A percentile compares a stretch with the other conserved stretches of the same genome.
Conservation (phyloP, 1,284 basidiomycete species). For the Cryptococcus sp. region DNA sequence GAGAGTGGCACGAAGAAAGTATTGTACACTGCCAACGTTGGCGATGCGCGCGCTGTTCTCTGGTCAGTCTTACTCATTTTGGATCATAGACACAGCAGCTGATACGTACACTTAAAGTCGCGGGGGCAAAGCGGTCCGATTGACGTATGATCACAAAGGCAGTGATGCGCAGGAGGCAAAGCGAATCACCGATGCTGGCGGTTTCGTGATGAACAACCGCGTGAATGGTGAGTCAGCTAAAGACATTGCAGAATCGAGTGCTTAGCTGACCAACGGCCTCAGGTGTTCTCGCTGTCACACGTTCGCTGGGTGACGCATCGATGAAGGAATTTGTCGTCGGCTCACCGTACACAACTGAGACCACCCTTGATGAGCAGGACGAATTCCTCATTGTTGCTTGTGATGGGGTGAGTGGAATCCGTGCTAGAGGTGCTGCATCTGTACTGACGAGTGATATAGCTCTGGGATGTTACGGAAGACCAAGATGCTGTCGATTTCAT, state of each 20-base stretch:
- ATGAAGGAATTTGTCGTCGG: constrained; percentile 99
- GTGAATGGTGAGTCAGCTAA: constrained; percentile 69
- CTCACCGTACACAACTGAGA: constrained; percentile 96
- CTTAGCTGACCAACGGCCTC: not conserved
- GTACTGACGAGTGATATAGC: constrained; percentile 56
- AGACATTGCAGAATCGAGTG: not conserved
- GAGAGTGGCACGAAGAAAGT: constrained; percentile 63
- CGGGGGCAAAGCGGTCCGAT: constrained; percentile 81
- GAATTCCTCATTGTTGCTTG: constrained; percentile 96
- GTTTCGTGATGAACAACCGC: constrained; percentile 97
- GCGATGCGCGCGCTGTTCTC: constrained; percentile 59
- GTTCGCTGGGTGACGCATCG: constrained; percentile 92
- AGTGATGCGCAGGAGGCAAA: constrained; percentile 96
- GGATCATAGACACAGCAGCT: not conserved
- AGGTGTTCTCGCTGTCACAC: constrained; percentile 90
- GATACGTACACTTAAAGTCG: constrained; percentile 57
- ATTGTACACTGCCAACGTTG: constrained; percentile 94
- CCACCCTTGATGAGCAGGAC: constrained; percentile 83
- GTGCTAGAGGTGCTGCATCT: not conserved
- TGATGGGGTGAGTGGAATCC: constrained; percentile 75
- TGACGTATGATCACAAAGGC: constrained; percentile 99
- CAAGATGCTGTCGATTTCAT: constrained; percentile 89
- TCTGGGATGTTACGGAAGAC: constrained; percentile 96
- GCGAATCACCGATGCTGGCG: constrained; percentile 94
- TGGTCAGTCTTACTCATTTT: constrained; percentile 32